Base-by-base conservation (phyloP, 495 filamentous ascomycete species). In the Pseudomonodictys pantanalensis region DNA sequence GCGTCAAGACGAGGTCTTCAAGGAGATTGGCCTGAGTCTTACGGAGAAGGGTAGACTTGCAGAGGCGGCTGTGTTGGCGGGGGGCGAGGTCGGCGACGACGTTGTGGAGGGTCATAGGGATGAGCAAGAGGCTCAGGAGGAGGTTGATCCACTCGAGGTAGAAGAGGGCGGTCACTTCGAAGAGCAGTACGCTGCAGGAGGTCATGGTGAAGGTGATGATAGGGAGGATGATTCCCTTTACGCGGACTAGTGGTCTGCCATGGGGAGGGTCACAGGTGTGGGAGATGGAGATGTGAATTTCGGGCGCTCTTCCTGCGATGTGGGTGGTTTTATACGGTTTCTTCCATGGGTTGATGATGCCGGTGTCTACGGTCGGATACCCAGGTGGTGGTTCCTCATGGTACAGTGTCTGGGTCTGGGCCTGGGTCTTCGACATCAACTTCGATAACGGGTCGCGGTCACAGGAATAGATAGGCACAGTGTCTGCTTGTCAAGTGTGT, bases 1-100 rank as follows among this genome's bases (percentile, higher is more conserved):
- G 2, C 64, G 74, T 62, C 86, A 89, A 65, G 74, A 79, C 1
- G 74, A 71, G 17, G 61, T 57, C 0, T 76, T 74, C 56, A 77
- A 75, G 23, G 66, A 69, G 22, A 76, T 77, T 33, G 58, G 56
- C 29, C 24, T 76, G 25, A 46, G 52, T 1, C 17, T 70, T 23
- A 58, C 63, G 0, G 54, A 48, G 26, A 54, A 64, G 43, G 61
- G 22, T 15, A 54, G 18, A 24, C 23, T 15, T 9, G 15, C 26
- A 18, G 41, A 62, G 43, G 18, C 17, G 4, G 58, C 38, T 15
- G 38, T 3, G 3, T n/a, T 41, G 15, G 12, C 43, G 4, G 43
- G 5, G 20, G 7, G 3, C 18, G 43, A 47, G 17, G 20, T 5
- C 17, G 18, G 43, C 18, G 43, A 47, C 6, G 17, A n/a, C 7